Evolutionary conservation across 257 asterid genomes (phyloP).

Genomic region (Solanum habrochaites): DNA sequence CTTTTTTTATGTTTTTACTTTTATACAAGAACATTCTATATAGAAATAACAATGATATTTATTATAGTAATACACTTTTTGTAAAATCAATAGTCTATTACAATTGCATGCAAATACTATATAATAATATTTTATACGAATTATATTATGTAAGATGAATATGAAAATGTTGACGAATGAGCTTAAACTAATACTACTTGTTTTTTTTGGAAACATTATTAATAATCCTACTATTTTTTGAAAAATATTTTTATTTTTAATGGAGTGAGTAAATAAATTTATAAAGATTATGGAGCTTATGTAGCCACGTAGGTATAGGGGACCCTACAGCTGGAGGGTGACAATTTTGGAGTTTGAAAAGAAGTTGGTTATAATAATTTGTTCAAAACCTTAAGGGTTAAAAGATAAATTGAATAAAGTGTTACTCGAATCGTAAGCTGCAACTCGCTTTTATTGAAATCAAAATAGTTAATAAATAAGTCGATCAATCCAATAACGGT

Average conservation of each 20-base stretch:
- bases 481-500: neutral
- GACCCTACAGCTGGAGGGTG: neutral
- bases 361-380: conserved; percentile 5
- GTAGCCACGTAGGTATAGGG: conserved; percentile 34
- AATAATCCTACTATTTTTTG: neutral
- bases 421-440: neutral
- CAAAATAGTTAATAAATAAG: neutral
- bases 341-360: conserved; percentile 12
- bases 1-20: too few relatives aligned
- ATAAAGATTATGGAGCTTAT: conserved; percentile 18
- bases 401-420: neutral
- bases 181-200: neutral
- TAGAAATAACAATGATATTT: too few relatives aligned
- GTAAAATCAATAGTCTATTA: too few relatives aligned
- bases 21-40: too few relatives aligned
- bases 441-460: neutral
- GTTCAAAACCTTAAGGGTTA: neutral
- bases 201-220: too few relatives aligned
- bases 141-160: too few relatives aligned
- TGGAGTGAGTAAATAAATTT: neutral
- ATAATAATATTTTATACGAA: too few relatives aligned
- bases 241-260: neutral
- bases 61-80: neutral
- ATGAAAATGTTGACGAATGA: neutral
- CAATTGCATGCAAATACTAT: neutral